Conservation (phyloP, 129 eudicot genomes). For the Logfia minima region DNA sequence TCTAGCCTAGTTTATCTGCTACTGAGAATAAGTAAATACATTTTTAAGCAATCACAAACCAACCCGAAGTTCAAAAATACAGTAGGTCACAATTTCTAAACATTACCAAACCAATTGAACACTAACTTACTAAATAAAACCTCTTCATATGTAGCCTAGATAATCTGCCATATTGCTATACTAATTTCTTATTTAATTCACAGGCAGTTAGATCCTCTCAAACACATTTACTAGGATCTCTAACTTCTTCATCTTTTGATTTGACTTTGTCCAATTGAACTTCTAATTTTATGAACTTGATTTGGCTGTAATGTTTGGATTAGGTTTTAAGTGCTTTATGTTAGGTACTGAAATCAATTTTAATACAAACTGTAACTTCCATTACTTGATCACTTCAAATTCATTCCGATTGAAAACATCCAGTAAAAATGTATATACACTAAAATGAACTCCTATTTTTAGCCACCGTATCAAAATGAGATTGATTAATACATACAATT, state of each 20-base stretch:
- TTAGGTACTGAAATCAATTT: background rate
- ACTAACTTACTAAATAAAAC: background rate
- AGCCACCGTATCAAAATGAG: background rate
- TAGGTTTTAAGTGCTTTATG: background rate
- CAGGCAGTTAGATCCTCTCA: background rate
- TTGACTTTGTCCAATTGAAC: background rate
- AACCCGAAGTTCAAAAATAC: background rate
- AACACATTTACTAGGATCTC: background rate
- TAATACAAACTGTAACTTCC: conserved; percentile 7
- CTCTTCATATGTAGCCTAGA: background rate
- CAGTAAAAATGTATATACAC: background rate
- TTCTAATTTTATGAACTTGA: background rate
- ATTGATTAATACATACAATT: background rate
- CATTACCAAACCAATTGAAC: background rate
- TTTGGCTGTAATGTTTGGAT: background rate
- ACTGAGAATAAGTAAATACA: too few relatives aligned
- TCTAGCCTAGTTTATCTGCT: background rate
- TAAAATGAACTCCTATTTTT: background rate
- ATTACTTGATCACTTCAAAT: conserved; percentile 1
- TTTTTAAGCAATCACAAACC: background rate
- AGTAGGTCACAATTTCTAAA: background rate
- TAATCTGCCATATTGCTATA: background rate
- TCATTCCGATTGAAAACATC: background rate
- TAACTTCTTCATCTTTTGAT: background rate
- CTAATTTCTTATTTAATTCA: background rate